A percentile compares a stretch with the other conserved stretches of the same genome.
Conservation (phyloP, 495 filamentous ascomycete genomes). For the Cercophora newfieldiana region DNA sequence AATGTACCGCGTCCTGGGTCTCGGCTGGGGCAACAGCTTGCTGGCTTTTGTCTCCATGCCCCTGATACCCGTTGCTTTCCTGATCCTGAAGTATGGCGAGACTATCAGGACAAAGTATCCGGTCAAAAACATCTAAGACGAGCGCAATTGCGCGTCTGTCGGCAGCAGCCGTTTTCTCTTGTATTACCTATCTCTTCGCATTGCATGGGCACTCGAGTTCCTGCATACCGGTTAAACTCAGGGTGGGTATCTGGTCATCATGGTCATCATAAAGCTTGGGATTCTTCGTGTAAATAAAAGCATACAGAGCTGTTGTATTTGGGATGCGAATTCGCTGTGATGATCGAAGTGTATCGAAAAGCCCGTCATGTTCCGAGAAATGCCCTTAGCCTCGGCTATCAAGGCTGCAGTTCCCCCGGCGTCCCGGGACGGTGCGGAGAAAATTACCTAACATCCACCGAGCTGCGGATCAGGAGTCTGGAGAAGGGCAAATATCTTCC, state of each 20-base stretch:
- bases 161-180: background rate
- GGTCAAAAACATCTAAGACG: constrained; percentile 39
- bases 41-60: constrained; percentile 55
- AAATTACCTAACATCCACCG: background rate
- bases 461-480: background rate
- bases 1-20: constrained; percentile 55
- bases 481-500: background rate
- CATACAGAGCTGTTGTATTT: background rate
- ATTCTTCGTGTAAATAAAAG: background rate
- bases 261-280: background rate
- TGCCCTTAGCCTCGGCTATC: constrained; percentile 9
- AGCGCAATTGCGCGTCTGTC: background rate
- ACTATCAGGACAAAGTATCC: constrained; percentile 45
- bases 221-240: no score
- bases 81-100: constrained; percentile 56
- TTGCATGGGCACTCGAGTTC: no score
- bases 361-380: background rate
- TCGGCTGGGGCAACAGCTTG: constrained; percentile 64
- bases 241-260: no score
- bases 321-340: no score
- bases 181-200: background rate
- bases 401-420: background rate
- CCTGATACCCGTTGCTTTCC: constrained; percentile 51
- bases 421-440: constrained; percentile 1
- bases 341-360: background rate